Evolutionary conservation across 192 early-diverging fungal genomes (phyloP), one percentile per base, ranked within the genome.

Genomic region (Entomortierella chlamydospora): DNA sequence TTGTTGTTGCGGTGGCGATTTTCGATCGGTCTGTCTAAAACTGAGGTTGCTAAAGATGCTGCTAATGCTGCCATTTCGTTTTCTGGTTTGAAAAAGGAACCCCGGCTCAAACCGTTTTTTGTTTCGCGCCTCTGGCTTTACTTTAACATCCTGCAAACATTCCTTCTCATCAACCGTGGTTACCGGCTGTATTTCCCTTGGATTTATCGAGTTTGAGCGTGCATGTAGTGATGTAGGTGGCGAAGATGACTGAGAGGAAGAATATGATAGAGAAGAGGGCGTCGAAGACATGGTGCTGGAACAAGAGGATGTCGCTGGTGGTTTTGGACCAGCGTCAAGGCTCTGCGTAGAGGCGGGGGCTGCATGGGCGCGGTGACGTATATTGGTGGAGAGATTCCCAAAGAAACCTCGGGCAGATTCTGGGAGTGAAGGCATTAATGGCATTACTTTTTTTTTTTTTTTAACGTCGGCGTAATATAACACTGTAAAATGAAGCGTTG

Each of bases 321-420:
- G n/a, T n/a, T n/a, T n/a, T n/a, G n/a, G n/a, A n/a, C n/a, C n/a
- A n/a, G n/a, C n/a, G n/a, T n/a, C n/a, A n/a, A n/a, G n/a, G n/a
- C n/a, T n/a, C n/a, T n/a, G n/a, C n/a, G n/a, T n/a, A n/a, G n/a
- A n/a, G n/a, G n/a, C n/a, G n/a, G n/a, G n/a, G n/a, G n/a, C n/a
- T n/a, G 33, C 12, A 41, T 42, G 33, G 34, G 63, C 26, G 5
- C 63, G 63, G 25, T 11, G 33, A 28, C 63, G 63, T 1, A 50
- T 7, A 31, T 23, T 50, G 62, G 50, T 33, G 23, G 62, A 39
- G 4, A 65, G 26, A 18, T 22, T 31, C 0, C 63, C 50, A 12
- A 65, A n/a, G 34, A 65, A 55, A 13, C 63, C 63, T 17, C 63
- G 50, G 2, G 63, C 63, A 7, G 63, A 41, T 53, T 65, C 63